Evolutionary conservation across 352 stramenopile genomes (phyloP).

Genomic region (Globisporangium nagaii): DNA sequence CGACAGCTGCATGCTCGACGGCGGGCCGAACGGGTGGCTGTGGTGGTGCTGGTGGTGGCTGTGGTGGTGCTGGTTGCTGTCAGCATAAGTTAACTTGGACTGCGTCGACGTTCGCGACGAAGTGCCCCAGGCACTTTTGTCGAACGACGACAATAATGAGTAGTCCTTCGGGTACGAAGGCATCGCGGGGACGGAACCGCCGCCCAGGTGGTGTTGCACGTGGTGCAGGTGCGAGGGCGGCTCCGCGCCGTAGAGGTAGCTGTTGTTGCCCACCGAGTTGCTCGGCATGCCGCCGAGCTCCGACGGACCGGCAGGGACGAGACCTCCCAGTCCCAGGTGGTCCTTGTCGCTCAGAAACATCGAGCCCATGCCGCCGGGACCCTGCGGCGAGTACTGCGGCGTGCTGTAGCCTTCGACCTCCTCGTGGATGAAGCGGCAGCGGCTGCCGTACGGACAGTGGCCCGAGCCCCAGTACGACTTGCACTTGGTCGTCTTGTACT

Average conservation of each 20-base stretch:
- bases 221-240: constrained; percentile 20
- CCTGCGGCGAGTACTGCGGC: constrained; percentile 49
- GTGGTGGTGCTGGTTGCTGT: constrained; percentile 22
- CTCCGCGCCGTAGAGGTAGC: constrained; percentile 25
- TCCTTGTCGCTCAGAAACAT: constrained; percentile 62
- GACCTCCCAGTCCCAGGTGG: constrained; percentile 13
- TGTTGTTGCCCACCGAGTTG: constrained; percentile 24
- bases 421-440: constrained; percentile 88
- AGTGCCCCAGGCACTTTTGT: constrained; percentile 46
- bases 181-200: too few species aligned
- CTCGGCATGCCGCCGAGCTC: constrained; percentile 17
- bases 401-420: constrained; percentile 56
- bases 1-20: constrained; percentile 22
- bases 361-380: constrained; percentile 21
- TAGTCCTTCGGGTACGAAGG: constrained; percentile 56
- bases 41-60: constrained; percentile 5
- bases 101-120: constrained; percentile 10
- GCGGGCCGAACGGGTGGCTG: constrained; percentile 1
- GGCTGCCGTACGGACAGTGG: constrained; percentile 80
- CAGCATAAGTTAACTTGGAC: constrained; percentile 52
- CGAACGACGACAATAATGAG: constrained; percentile 54
- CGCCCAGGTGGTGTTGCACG: constrained; percentile 17
- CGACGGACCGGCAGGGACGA: constrained; percentile 25
- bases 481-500: constrained; percentile 91
- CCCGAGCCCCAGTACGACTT: constrained; percentile 89